Conservation (phyloP, 2,329 filamentous ascomycete species). For the Fusarium neocosmosporiellum region DNA sequence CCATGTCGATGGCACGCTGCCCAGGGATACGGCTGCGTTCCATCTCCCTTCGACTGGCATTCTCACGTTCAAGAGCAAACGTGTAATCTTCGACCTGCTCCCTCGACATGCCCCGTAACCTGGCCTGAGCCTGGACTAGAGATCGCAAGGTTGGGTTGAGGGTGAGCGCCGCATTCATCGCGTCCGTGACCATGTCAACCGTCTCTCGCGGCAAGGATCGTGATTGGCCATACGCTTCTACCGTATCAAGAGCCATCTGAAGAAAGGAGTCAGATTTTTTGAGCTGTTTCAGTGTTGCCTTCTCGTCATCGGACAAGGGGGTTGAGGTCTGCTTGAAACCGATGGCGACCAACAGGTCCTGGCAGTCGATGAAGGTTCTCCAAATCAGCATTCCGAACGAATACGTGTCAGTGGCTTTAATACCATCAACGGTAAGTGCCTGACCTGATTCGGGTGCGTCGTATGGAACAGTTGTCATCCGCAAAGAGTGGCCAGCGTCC, state of each 20-base stretch:
- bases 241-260: background rate
- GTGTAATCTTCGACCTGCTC: background rate
- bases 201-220: background rate
- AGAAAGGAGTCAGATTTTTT: background rate
- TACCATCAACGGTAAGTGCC: background rate
- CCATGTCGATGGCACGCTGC: background rate
- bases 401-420: background rate
- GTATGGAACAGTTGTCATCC: background rate
- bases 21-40: background rate
- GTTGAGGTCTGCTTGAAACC: background rate
- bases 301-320: background rate
- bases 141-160: background rate
- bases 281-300: background rate
- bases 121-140: conserved; percentile 3
- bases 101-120: background rate
- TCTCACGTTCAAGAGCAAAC: background rate
- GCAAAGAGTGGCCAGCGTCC: background rate
- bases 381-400: conserved; percentile 4
- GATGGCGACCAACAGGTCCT: background rate
- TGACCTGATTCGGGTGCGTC: background rate
- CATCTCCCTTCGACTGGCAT: background rate
- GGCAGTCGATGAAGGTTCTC: background rate
- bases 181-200: background rate
- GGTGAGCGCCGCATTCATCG: background rate
- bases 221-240: background rate